These are phyloP conservation scores for Adansonia digitata DNA, from an alignment of 345 rosid genomes.

Conservation along the genomic window DNA sequence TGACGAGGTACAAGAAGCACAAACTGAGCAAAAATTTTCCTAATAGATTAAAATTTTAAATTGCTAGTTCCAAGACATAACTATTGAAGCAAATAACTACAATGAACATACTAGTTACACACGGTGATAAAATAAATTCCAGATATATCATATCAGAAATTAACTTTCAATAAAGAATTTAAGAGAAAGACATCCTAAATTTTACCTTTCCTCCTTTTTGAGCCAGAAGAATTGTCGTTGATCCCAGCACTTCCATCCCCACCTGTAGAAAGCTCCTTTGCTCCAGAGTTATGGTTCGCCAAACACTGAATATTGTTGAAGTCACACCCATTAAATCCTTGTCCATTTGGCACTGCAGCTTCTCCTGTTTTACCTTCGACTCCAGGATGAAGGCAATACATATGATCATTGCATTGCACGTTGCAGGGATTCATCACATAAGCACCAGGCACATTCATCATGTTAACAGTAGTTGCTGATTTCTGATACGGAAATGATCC, in stretches of 20 bases:
- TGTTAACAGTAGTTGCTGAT: constrained; percentile 30
- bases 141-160: too few relatives aligned
- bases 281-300: constrained; percentile 46
- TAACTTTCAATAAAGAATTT: neutral
- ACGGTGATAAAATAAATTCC: too few relatives aligned
- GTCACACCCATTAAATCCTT: constrained; percentile 53
- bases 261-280: constrained; percentile 44
- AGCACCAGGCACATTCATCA: constrained; percentile 35
- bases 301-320: constrained; percentile 62
- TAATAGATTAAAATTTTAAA: too few relatives aligned
- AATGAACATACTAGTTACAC: too few relatives aligned
- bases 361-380: constrained; percentile 49
- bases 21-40: neutral
- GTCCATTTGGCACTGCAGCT: constrained; percentile 39
- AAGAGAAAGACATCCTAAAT: constrained; percentile 3
- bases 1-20: neutral
- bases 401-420: constrained; percentile 64
- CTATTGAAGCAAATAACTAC: neutral
- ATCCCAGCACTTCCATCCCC: constrained; percentile 33
- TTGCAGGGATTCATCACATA: constrained; percentile 82
- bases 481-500: constrained; percentile 98
- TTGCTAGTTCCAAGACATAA: too few relatives aligned
- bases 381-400: constrained; percentile 58
- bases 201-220: constrained; percentile 71
- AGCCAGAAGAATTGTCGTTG: constrained; percentile 38